Evolutionary conservation across 1,284 basidiomycete species (phyloP), one percentile per base, ranked within the genome.

Genomic region (Austroboletus novae-zelandiae): DNA sequence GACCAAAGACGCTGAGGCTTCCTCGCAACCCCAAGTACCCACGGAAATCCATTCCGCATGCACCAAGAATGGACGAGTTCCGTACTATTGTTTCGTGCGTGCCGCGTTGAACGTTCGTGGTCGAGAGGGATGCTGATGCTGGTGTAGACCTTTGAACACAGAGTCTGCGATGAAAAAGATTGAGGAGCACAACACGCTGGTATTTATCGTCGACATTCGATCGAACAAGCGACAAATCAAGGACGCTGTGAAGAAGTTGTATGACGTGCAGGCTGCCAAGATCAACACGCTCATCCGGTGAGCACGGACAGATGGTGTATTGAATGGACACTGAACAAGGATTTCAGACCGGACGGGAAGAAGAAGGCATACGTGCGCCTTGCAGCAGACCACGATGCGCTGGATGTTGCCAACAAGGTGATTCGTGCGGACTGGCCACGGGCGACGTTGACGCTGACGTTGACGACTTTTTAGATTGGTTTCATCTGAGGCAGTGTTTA

Each of bases 281-380:
- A 83, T 99, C 72, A 98, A 98, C 86, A 99, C 97, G 45, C 84
- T 99, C 67, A 98, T 98, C 74, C 89, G 94, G 89, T 94, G 53
- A 58, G 84, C 74, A 23, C 13, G 15, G 11, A 9, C 9, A 27
- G 6, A 15, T 18, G 14, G 23, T 25, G 1, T 44, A 27, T 34
- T 15, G 5, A 47, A 41, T 39, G 3, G 35, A 17, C 31, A 34
- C 31, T 46, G 40, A 50, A 41, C n/a, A 47, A 4, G 43, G 17
- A 43, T 34, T 9, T n/a, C 57, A 94, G 93, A 71, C 97, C 96
- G 53, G 97, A 99, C 67, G 96, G 97, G 54, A 94, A 90, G 84
- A 99, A 99, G 84, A 99, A 99, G 89, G 96, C 96, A 45, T 99
- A 97, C 72, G 94, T 98, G 52, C 86, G 94, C 48, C 78, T 99